phyloP scores from a whole-genome alignment of 1,284 basidiomycete genomes.

The Rhodotorula sp. region DNA sequence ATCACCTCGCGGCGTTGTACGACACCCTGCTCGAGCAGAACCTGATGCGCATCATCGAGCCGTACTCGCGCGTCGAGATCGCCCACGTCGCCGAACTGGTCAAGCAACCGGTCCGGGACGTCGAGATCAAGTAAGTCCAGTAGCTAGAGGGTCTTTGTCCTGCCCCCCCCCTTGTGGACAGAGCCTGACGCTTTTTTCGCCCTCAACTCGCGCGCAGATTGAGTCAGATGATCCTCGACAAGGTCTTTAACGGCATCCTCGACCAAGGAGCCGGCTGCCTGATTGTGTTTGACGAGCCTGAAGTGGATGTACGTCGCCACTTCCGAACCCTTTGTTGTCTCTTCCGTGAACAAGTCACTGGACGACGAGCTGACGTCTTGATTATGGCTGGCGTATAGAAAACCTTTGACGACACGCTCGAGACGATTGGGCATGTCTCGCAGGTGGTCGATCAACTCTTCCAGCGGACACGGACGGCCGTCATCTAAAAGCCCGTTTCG shows the following conservation, averaged over 20 bases:
- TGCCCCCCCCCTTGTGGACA: neutral
- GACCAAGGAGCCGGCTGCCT: constrained; percentile 93
- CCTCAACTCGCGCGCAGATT: constrained; percentile 57
- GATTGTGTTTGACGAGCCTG: constrained; percentile 80
- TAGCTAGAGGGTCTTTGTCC: too few relatives aligned
- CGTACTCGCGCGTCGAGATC: constrained; percentile 89
- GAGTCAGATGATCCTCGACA: constrained; percentile 97
- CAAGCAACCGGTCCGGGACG: constrained; percentile 83
- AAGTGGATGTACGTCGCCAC: constrained; percentile 59
- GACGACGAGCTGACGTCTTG: neutral
- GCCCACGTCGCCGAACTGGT: constrained; percentile 85
- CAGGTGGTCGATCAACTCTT: constrained; percentile 90
- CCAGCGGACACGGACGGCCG: constrained; percentile 53
- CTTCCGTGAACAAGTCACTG: too few relatives aligned
- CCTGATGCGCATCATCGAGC: constrained; percentile 88
- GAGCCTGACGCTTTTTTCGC: neutral
- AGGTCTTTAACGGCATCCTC: constrained; percentile 87
- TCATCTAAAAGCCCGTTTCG: constrained; percentile 4
- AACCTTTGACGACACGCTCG: constrained; percentile 80
- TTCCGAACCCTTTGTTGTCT: too few relatives aligned
- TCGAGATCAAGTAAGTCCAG: constrained; percentile 80
- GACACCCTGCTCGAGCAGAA: constrained; percentile 96
- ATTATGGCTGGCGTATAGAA: constrained; percentile 55
- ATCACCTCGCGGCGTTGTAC: constrained; percentile 87
- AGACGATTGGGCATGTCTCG: constrained; percentile 83